phyloP scores from a whole-genome alignment of 805 yeast species.

The Starmerella tilneyi region DNA sequence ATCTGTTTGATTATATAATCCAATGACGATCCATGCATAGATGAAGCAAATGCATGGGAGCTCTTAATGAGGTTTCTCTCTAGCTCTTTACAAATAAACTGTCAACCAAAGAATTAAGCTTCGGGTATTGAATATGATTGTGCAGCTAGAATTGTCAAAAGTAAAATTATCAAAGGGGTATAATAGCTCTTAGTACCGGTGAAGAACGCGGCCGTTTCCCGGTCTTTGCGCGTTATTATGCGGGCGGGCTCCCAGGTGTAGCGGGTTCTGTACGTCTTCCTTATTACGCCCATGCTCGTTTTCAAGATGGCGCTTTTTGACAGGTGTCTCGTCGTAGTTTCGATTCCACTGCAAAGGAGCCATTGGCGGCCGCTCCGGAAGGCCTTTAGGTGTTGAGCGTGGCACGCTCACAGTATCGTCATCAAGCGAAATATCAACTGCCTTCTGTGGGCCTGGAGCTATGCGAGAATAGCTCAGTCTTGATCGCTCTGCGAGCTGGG shows the following conservation, averaged over 20 bases:
- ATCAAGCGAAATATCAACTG: not conserved
- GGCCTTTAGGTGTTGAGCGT: slow-evolving; percentile 9
- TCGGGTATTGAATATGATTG: not conserved
- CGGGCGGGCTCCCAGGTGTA: not conserved
- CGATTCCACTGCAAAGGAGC: slow-evolving; percentile 17
- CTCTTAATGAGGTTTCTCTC: too few species aligned
- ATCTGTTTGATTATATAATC: not conserved
- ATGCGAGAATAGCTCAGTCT: not conserved
- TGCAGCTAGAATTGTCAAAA: not conserved
- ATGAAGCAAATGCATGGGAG: not conserved
- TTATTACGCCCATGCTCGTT: not conserved
- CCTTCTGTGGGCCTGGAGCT: not conserved
- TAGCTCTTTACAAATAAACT: too few species aligned
- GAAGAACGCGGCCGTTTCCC: not conserved
- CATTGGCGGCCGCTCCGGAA: slow-evolving; percentile 19
- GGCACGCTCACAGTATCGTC: slow-evolving; percentile 9
- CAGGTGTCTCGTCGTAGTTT: slow-evolving; percentile 19
- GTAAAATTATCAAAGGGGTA: too few species aligned
- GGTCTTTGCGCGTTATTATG: not conserved
- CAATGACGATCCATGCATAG: not conserved
- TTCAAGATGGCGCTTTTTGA: slow-evolving; percentile 14
- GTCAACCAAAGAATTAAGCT: too few species aligned
- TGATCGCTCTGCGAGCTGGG: not conserved
- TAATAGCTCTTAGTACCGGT: not conserved
- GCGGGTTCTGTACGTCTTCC: not conserved